Conservation (phyloP, 2,329 filamentous ascomycete genomes). For the Amphichorda felina region DNA sequence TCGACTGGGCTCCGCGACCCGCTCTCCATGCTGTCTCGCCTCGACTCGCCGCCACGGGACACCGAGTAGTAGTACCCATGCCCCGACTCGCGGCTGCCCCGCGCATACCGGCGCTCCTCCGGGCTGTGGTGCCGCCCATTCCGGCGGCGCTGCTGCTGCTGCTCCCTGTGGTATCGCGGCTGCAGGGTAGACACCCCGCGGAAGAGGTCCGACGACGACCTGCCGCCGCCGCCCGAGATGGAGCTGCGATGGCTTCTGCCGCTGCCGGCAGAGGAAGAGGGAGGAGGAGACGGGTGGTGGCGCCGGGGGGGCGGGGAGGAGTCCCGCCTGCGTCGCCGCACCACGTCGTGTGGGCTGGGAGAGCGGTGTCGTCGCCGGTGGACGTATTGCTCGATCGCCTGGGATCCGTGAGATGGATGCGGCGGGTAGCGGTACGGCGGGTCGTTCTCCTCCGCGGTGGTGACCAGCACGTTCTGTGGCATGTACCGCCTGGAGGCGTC, state of each 20-base stretch:
- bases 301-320: background rate
- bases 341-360: background rate
- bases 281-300: background rate
- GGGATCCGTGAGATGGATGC: background rate
- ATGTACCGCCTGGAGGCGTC: too few relatives aligned
- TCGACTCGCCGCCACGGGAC: too few relatives aligned
- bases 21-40: too few relatives aligned
- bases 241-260: background rate
- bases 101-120: background rate
- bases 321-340: background rate
- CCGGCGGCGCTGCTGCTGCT: background rate
- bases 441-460: too few relatives aligned
- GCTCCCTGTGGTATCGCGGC: too few relatives aligned
- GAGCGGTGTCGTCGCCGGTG: background rate
- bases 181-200: too few relatives aligned
- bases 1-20: too few relatives aligned
- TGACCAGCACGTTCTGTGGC: too few relatives aligned
- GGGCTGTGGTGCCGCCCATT: background rate
- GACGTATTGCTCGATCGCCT: background rate
- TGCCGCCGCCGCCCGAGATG: background rate
- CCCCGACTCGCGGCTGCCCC: too few relatives aligned
- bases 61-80: too few relatives aligned
- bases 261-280: background rate
- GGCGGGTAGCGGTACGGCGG: too few relatives aligned
- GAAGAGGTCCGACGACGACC: background rate